Evolutionary conservation across 2,329 filamentous ascomycete species (phyloP).

Genomic region (Coniochaeta pulveracea): DNA sequence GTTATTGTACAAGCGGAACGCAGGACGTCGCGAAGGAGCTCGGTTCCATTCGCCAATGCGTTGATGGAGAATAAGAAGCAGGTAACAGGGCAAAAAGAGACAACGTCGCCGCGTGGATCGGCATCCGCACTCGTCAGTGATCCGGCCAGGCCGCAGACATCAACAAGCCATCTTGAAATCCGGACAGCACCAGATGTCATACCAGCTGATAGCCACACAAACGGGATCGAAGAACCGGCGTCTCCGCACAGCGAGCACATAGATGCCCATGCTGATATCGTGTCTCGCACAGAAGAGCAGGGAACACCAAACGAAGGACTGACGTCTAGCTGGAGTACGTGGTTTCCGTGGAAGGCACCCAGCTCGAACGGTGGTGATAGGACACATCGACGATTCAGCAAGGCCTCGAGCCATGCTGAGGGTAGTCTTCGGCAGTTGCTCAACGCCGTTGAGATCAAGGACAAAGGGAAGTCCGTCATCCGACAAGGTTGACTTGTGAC

Average conservation of each 20-base stretch:
- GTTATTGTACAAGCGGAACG: too few species aligned
- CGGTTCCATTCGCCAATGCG: constrained; percentile 31
- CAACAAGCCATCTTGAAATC: constrained; percentile 36
- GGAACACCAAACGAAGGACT: constrained; percentile 16
- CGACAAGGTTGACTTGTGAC: constrained; percentile 3
- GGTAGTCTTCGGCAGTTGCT: constrained; percentile 44
- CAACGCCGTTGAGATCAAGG: constrained; percentile 20
- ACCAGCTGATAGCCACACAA: constrained; percentile 9
- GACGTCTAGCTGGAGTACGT: constrained; percentile 28
- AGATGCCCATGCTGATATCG: constrained; percentile 4
- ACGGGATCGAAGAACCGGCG: constrained; percentile 13
- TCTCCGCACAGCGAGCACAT: constrained; percentile 8
- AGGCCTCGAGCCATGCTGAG: constrained; percentile 34
- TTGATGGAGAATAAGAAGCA: constrained; percentile 28
- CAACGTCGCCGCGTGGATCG: constrained; percentile 19
- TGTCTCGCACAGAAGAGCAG: constrained; percentile 12
- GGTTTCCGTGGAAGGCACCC: constrained; percentile 31
- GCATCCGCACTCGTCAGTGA: constrained; percentile 37
- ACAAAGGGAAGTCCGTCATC: constrained; percentile 13
- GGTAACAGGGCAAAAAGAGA: neutral
- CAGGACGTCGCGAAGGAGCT: constrained; percentile 20
- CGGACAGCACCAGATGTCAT: constrained; percentile 20
- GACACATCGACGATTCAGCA: neutral
- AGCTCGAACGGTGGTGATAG: constrained; percentile 11
- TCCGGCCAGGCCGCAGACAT: constrained; percentile 46